phyloP scores from a whole-genome alignment of 768 basidiomycete genomes.

The Gloeophyllum trabeum region DNA sequence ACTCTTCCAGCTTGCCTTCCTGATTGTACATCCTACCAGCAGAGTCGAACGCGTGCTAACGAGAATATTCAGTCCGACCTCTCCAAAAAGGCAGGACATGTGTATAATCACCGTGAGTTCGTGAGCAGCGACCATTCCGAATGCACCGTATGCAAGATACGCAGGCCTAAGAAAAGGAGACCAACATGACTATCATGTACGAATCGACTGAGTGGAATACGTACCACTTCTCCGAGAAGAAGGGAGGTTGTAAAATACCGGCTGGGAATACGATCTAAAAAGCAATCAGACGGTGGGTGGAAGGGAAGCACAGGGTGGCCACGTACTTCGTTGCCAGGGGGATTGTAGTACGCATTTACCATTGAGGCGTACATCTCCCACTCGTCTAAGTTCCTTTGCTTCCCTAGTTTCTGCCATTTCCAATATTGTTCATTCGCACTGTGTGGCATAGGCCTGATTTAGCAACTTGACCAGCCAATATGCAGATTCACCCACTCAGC shows the following conservation, averaged over 20 bases:
- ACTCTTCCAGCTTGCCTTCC: conserved; percentile 75
- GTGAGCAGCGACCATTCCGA: conserved; percentile 87
- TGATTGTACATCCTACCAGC: conserved; percentile 87
- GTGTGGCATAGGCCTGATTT: not conserved
- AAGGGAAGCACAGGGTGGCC: not conserved
- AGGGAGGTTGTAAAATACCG: conserved; percentile 87
- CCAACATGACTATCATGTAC: too few species aligned
- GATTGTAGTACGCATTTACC: conserved; percentile 84
- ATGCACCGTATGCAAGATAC: conserved; percentile 85
- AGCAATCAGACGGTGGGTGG: too few species aligned
- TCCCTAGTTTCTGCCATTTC: conserved; percentile 69
- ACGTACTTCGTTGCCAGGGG: conserved; percentile 75
- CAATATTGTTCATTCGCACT: conserved; percentile 53
- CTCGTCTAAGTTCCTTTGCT: conserved; percentile 48
- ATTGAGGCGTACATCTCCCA: conserved; percentile 89
- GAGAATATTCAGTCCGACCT: not conserved
- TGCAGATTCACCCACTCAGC: conserved; percentile 29
- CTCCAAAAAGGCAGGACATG: not conserved
- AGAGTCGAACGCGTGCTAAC: conserved; percentile 83
- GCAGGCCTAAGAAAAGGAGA: conserved; percentile 47
- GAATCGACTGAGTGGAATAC: conserved; percentile 8
- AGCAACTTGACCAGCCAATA: conserved; percentile 2
- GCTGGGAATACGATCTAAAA: conserved; percentile 88
- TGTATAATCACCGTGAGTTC: conserved; percentile 63
- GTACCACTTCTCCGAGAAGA: conserved; percentile 75